Evolutionary conservation across 176 grass and related monocot species (phyloP).

Genomic region (Poa annua): DNA sequence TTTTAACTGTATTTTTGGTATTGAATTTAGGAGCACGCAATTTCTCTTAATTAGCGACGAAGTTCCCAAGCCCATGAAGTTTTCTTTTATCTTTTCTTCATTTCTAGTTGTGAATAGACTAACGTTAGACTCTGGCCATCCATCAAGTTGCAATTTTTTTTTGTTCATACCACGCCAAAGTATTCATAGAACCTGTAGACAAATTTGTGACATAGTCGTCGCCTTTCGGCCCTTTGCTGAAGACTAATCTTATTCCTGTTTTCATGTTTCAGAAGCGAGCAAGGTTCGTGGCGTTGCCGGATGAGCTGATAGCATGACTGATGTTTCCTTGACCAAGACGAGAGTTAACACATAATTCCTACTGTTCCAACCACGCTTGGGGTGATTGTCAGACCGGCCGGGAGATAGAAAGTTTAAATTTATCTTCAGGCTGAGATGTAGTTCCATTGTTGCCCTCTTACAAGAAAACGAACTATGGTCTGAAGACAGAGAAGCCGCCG

Average conservation of each 20-base stretch:
- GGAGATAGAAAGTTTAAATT: conserved; percentile 53
- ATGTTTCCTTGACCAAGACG: conserved; percentile 2
- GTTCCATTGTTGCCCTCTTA: conserved; percentile 18
- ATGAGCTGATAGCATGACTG: conserved; percentile 60
- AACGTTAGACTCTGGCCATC: too few species aligned
- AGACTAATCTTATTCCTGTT: conserved; percentile 21
- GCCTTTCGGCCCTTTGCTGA: background rate
- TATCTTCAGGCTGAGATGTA: conserved; percentile 41
- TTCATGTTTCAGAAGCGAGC: conserved; percentile 54
- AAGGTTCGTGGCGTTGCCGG: conserved; percentile 58
- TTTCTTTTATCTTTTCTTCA: background rate
- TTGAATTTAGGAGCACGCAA: background rate
- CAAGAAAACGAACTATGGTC: conserved; percentile 32
- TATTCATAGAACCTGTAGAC: background rate
- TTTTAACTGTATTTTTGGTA: background rate
- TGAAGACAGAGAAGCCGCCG: conserved; percentile 64
- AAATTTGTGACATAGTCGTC: background rate
- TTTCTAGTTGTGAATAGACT: background rate
- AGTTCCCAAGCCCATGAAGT: background rate
- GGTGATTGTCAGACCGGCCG: conserved; percentile 34
- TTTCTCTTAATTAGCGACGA: background rate
- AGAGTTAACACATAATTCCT: conserved; percentile 32
- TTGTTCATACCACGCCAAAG: background rate
- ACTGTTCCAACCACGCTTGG: conserved; percentile 36
- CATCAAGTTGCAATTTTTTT: background rate